These are phyloP conservation scores for Meira miltonrushii DNA, from an alignment of 1,284 basidiomycete species.

Conservation along the genomic window DNA sequence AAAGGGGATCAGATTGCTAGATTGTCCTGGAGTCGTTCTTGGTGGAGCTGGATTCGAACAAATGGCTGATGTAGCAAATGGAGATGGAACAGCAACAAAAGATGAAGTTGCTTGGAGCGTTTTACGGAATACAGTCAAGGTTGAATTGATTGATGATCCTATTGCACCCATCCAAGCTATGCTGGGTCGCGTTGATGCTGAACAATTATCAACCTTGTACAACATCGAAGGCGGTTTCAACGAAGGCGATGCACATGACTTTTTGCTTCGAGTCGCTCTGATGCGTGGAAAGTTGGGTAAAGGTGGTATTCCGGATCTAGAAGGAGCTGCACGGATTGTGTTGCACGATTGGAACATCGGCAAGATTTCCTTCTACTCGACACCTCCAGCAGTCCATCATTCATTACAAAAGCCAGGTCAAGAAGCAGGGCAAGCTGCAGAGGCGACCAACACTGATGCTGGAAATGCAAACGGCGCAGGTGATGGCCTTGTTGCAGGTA, in stretches of 20 bases:
- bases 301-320: slow-evolving; percentile 87
- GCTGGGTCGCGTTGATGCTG: slow-evolving; percentile 35
- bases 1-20: slow-evolving; percentile 82
- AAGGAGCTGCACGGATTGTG: slow-evolving; percentile 75
- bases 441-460: not conserved
- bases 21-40: slow-evolving; percentile 86
- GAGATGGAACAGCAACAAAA: slow-evolving; percentile 55
- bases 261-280: slow-evolving; percentile 84
- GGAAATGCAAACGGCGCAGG: not conserved
- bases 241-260: slow-evolving; percentile 66
- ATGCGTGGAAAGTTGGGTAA: slow-evolving; percentile 65
- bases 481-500: not conserved
- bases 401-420: slow-evolving; percentile 54
- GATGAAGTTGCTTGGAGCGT: slow-evolving; percentile 22
- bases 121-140: slow-evolving; percentile 84
- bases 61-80: slow-evolving; percentile 2
- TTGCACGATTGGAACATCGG: slow-evolving; percentile 93
- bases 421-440: not conserved
- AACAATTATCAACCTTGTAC: slow-evolving; percentile 37
- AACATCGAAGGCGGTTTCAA: slow-evolving; percentile 22
- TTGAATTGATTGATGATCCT: slow-evolving; percentile 86
- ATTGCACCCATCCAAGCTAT: slow-evolving; percentile 62
- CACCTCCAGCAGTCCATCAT: slow-evolving; percentile 71
- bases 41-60: slow-evolving; percentile 10
- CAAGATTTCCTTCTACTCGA: slow-evolving; percentile 82